Percentiles rank a stretch among this genome's conserved stretches.
Conservation (phyloP, 768 basidiomycete species). For the Termitomyces sp. region DNA sequence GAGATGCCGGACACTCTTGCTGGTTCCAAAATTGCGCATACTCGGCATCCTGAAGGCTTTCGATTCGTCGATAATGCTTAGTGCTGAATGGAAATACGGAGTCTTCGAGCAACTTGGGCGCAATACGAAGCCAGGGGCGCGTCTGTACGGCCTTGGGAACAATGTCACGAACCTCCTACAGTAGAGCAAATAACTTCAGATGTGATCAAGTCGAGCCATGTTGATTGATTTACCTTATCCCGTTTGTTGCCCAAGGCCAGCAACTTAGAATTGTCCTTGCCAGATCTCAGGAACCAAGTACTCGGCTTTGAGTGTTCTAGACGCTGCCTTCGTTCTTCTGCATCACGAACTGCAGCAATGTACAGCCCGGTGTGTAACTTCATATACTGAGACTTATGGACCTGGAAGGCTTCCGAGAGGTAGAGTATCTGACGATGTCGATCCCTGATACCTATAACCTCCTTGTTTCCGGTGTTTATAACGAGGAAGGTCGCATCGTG, state of each 20-base stretch:
- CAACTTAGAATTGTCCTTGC: background rate
- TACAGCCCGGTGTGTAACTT: conserved; percentile 15
- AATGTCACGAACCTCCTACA: background rate
- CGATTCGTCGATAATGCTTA: background rate
- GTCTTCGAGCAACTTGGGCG: background rate
- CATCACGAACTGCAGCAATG: conserved; percentile 14
- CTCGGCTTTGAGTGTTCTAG: background rate
- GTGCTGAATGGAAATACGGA: background rate
- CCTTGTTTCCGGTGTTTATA: conserved; percentile 14
- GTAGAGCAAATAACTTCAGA: background rate
- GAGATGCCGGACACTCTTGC: background rate
- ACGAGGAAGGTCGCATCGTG: conserved; percentile 15
- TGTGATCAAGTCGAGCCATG: background rate
- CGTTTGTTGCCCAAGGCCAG: background rate
- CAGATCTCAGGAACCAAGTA: background rate
- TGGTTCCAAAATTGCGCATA: background rate
- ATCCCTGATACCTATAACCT: conserved; percentile 15
- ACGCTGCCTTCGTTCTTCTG: background rate
- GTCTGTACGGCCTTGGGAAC: background rate
- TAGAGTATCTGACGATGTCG: conserved; percentile 8
- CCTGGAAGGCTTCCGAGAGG: conserved; percentile 9
- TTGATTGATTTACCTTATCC: background rate
- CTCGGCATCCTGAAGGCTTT: background rate
- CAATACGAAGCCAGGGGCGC: background rate
- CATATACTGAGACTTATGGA: conserved; percentile 2